These are phyloP conservation scores for Aegilops longissima DNA, from an alignment of 176 grass and related monocot genomes.

Conservation along the genomic window DNA sequence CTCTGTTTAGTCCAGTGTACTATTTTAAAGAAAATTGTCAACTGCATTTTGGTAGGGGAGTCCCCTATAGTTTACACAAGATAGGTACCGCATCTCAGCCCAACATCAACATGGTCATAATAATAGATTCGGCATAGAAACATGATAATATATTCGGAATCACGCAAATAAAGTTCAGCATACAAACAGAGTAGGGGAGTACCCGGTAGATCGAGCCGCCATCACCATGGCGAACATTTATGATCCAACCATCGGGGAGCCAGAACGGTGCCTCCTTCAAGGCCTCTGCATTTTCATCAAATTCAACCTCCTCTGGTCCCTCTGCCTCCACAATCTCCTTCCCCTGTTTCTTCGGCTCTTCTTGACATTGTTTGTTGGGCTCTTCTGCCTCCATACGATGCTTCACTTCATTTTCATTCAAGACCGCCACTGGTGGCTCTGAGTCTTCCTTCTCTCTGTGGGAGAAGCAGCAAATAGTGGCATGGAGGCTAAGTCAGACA, in stretches of 20 bases:
- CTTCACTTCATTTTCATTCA: background rate
- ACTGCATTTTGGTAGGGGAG: background rate
- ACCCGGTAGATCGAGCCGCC: conserved; percentile 38
- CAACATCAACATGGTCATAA: background rate
- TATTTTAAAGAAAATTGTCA: background rate
- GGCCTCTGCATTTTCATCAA: background rate
- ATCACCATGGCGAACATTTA: conserved; percentile 36
- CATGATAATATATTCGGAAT: background rate
- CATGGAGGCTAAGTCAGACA: background rate
- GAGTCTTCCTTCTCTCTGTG: background rate
- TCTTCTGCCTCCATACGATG: background rate
- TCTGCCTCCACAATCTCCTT: background rate
- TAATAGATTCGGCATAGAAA: background rate
- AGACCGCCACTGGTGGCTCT: background rate
- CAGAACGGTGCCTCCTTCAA: conserved; percentile 37
- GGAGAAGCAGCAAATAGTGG: conserved; percentile 21
- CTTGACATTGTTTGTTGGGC: background rate
- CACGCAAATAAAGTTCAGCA: background rate
- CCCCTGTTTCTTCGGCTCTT: background rate
- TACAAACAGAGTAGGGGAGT: background rate
- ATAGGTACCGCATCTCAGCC: background rate
- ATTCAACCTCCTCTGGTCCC: background rate
- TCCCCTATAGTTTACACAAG: background rate
- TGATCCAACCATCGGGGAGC: conserved; percentile 73
- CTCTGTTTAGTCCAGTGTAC: background rate